phyloP scores from a whole-genome alignment of 2,329 filamentous ascomycete species.

The Aotearoamyces nothofagi region DNA sequence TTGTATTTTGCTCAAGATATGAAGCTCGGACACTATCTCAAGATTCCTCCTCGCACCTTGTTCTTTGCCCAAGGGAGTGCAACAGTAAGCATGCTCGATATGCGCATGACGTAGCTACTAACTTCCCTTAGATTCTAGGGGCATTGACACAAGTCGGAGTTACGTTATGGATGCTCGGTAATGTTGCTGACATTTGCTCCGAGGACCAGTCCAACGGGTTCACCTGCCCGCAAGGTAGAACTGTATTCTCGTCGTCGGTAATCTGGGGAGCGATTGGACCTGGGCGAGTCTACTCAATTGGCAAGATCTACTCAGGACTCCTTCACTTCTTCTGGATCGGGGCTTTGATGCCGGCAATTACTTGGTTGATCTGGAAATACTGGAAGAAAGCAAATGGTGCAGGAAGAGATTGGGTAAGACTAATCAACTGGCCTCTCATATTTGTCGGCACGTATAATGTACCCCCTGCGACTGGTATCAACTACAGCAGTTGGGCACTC shows the following conservation, averaged over 20 bases:
- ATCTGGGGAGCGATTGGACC: constrained; percentile 38
- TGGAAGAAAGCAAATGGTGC: constrained; percentile 19
- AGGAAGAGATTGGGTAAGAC: constrained; percentile 12
- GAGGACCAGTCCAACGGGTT: constrained; percentile 27
- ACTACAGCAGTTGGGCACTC: constrained; percentile 58
- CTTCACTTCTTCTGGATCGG: constrained; percentile 37
- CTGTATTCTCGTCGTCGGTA: constrained; percentile 30
- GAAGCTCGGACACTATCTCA: constrained; percentile 35
- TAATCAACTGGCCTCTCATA: constrained; percentile 19
- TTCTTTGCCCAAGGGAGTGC: constrained; percentile 32
- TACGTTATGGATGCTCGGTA: constrained; percentile 21
- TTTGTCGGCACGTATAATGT: constrained; percentile 22
- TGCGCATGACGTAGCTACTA: too few species aligned
- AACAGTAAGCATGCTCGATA: too few species aligned
- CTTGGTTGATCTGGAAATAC: constrained; percentile 24
- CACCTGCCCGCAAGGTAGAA: constrained; percentile 30
- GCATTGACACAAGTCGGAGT: constrained; percentile 26
- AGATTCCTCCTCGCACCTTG: constrained; percentile 30
- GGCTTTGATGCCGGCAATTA: constrained; percentile 25
- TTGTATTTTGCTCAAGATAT: constrained; percentile 30
- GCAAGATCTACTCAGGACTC: constrained; percentile 38
- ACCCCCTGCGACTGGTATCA: constrained; percentile 49
- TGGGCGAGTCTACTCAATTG: constrained; percentile 46
- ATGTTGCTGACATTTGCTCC: constrained; percentile 26
- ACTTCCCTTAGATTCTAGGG: too few species aligned